Conservation (phyloP, 768 basidiomycete species). For the Podaxis mareebaensis region DNA sequence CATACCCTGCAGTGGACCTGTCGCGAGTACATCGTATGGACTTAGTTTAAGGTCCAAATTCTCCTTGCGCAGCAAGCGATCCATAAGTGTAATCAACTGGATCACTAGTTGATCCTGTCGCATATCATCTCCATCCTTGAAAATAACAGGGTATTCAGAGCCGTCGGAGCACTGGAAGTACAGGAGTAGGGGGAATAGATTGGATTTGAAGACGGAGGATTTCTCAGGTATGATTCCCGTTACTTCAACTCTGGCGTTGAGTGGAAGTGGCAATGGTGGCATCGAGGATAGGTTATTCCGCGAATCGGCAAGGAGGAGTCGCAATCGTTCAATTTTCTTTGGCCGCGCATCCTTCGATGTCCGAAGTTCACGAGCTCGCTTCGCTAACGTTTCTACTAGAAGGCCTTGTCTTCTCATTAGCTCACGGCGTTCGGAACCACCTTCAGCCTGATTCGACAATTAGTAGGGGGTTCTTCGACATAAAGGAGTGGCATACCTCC, state of each 20-base stretch:
- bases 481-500: conserved; percentile 54
- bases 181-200: conserved; percentile 87
- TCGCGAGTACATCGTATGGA: conserved; percentile 92
- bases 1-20: conserved; percentile 92
- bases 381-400: conserved; percentile 82
- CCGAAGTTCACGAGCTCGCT: conserved; percentile 84
- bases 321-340: conserved; percentile 96
- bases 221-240: conserved; percentile 90
- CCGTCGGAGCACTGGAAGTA: conserved; percentile 88
- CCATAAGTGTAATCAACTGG: conserved; percentile 99
- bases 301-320: conserved; percentile 79
- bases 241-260: conserved; percentile 84
- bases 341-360: conserved; percentile 90
- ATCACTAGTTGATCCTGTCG: conserved; percentile 98
- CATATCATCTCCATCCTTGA: conserved; percentile 99
- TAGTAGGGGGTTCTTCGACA: background rate
- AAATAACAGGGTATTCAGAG: conserved; percentile 90
- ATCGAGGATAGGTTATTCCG: conserved; percentile 85
- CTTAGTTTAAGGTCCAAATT: conserved; percentile 91
- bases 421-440: conserved; percentile 81
- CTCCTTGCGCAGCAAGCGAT: conserved; percentile 88
- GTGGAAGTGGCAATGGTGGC: conserved; percentile 80
- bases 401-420: conserved; percentile 91
- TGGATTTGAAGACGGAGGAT: conserved; percentile 96
- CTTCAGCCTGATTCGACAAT: conserved; percentile 49